phyloP scores from a whole-genome alignment of 441 rosid species.

The Adansonia gregorii region DNA sequence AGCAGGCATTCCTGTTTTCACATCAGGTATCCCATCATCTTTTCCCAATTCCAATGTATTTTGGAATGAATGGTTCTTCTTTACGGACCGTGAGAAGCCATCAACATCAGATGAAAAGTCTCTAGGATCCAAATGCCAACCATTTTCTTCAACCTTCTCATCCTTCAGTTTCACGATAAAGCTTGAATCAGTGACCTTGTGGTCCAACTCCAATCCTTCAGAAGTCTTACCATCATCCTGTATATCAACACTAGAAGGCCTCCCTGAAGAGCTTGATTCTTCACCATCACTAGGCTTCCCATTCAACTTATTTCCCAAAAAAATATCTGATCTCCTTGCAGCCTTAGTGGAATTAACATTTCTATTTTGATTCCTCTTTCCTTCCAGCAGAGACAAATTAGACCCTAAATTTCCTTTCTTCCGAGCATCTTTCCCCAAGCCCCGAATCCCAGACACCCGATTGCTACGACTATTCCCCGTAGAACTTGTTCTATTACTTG shows the following conservation, averaged over 20 bases:
- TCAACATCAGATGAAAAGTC: slow-evolving; percentile 31
- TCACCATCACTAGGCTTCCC: slow-evolving; percentile 62
- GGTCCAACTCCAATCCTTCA: slow-evolving; percentile 36
- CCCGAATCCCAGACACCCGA: slow-evolving; percentile 50
- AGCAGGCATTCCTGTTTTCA: slow-evolving; percentile 39
- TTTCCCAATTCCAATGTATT: slow-evolving; percentile 33
- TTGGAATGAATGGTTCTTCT: slow-evolving; percentile 37
- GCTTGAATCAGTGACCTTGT: slow-evolving; percentile 30
- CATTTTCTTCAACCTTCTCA: slow-evolving; percentile 44
- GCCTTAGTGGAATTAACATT: slow-evolving; percentile 38
- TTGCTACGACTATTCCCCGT: slow-evolving; percentile 22
- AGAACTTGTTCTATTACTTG: slow-evolving; percentile 41
- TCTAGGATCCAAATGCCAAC: slow-evolving; percentile 31
- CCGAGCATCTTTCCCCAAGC: slow-evolving; percentile 55
- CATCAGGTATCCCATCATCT: slow-evolving; percentile 38
- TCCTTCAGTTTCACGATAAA: slow-evolving; percentile 29
- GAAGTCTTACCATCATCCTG: slow-evolving; percentile 42
- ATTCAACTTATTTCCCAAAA: slow-evolving; percentile 38
- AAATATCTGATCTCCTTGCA: slow-evolving; percentile 35
- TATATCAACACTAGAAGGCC: slow-evolving; percentile 50
- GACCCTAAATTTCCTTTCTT: slow-evolving; percentile 46
- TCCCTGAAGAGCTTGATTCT: slow-evolving; percentile 55
- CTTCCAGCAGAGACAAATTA: slow-evolving; percentile 41
- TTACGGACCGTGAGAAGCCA: slow-evolving; percentile 35
- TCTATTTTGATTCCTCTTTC: slow-evolving; percentile 52